Evolutionary conservation across 2,329 filamentous ascomycete species (phyloP).

Genomic region (Talaromyces piceae): DNA sequence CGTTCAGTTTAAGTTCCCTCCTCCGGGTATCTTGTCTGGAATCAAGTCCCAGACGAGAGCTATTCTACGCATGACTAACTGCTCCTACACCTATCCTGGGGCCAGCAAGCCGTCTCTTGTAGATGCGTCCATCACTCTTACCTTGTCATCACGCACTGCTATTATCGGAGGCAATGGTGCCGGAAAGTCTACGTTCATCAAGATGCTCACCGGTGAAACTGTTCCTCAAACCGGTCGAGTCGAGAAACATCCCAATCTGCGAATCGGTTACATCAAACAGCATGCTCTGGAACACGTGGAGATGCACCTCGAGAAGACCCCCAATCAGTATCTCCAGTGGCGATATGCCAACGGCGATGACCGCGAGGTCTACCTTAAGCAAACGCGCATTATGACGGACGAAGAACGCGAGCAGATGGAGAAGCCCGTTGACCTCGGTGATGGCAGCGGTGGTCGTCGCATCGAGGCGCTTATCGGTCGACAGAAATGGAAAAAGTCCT

Average conservation of each 20-base stretch:
- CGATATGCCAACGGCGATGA: slow-evolving; percentile 96
- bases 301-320: slow-evolving; percentile 98
- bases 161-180: slow-evolving; percentile 98
- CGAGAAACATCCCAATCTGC: slow-evolving; percentile 96
- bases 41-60: slow-evolving; percentile 92
- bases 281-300: slow-evolving; percentile 98
- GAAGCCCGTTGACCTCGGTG: slow-evolving; percentile 74
- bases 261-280: slow-evolving; percentile 99
- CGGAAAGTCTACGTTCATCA: slow-evolving; percentile 96
- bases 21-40: slow-evolving; percentile 85
- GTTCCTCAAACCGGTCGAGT: slow-evolving; percentile 79
- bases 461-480: slow-evolving; percentile 88
- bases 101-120: slow-evolving; percentile 76
- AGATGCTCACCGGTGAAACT: slow-evolving; percentile 86
- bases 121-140: slow-evolving; percentile 81
- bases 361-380: slow-evolving; percentile 94
- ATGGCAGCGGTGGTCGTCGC: slow-evolving; percentile 69
- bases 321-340: slow-evolving; percentile 98
- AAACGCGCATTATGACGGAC: slow-evolving; percentile 81
- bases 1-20: slow-evolving; percentile 96
- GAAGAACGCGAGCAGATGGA: slow-evolving; percentile 88
- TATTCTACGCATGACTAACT: slow-evolving; percentile 91
- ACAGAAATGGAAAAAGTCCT: slow-evolving; percentile 98
- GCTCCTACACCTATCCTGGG: slow-evolving; percentile 89
- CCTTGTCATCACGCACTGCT: slow-evolving; percentile 83